Evolutionary conservation across 306 rosid species (phyloP).

Genomic region (Inga leiocalycina): DNA sequence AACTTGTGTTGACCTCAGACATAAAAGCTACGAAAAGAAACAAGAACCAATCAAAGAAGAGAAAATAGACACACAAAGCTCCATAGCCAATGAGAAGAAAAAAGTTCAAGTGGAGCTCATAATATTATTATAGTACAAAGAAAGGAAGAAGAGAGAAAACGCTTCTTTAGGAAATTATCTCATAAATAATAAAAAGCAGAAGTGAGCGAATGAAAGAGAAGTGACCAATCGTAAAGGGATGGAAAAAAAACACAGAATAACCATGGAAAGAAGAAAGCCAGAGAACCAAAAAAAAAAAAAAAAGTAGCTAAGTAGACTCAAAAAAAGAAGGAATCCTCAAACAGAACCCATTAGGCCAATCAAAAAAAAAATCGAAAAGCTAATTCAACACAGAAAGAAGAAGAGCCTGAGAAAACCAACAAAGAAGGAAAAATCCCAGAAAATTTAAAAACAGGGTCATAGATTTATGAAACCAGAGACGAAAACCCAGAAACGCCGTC

Average conservation of each 20-base stretch:
- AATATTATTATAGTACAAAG: constrained; percentile 31
- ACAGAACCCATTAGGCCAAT: constrained; percentile 38
- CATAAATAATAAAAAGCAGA: constrained; percentile 19
- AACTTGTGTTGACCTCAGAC: constrained; percentile 76
- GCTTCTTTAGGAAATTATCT: constrained; percentile 24
- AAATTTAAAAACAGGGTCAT: background rate
- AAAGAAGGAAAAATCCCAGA: background rate
- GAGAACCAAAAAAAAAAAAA: constrained; percentile 9
- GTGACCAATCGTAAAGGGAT: constrained; percentile 43
- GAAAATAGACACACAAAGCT: constrained; percentile 43
- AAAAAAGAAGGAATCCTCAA: constrained; percentile 36
- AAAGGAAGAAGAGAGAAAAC: background rate
- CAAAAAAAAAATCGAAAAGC: constrained; percentile 24
- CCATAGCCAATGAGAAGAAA: constrained; percentile 46
- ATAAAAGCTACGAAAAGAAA: constrained; percentile 54
- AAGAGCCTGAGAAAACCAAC: background rate
- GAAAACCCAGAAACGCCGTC: constrained; percentile 1
- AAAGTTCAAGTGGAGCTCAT: constrained; percentile 31
- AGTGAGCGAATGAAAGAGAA: constrained; percentile 30
- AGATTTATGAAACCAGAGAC: constrained; percentile 10
- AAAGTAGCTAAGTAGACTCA: constrained; percentile 35
- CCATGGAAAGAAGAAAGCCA: constrained; percentile 41
- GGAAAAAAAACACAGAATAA: constrained; percentile 38
- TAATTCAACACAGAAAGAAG: constrained; percentile 12
- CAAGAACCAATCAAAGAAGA: constrained; percentile 45